Evolutionary conservation across 768 basidiomycete genomes (phyloP).

Genomic region (Rhodotorula paludigena): DNA sequence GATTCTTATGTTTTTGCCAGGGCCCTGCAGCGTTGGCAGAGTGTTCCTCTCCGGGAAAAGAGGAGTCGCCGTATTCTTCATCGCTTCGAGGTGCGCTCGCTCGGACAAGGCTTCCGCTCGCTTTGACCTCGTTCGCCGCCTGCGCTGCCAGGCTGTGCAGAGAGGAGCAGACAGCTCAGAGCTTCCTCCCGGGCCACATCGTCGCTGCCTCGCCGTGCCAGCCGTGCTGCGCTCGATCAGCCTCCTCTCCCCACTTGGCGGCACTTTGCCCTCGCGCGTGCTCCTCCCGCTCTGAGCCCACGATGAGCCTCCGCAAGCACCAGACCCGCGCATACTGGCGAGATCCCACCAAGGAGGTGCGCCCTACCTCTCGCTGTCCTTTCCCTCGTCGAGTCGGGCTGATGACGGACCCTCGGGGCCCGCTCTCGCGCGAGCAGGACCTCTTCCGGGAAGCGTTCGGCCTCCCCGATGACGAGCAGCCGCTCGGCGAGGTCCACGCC

Average conservation of each 20-base stretch:
- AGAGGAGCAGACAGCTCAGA: too few relatives aligned
- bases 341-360: constrained; percentile 20
- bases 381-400: accelerated
- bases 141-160: too few relatives aligned
- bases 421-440: constrained; percentile 3
- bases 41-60: too few relatives aligned
- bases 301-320: constrained; percentile 15
- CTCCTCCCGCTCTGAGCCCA: not conserved
- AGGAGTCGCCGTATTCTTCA: too few relatives aligned
- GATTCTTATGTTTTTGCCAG: too few relatives aligned
- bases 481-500: constrained; percentile 40
- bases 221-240: not conserved
- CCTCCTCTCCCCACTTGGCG: not conserved
- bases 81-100: too few relatives aligned
- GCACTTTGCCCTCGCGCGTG: not conserved
- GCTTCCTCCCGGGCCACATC: too few relatives aligned
- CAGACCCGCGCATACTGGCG: constrained; percentile 14
- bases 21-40: too few relatives aligned
- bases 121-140: too few relatives aligned
- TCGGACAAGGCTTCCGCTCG: too few relatives aligned
- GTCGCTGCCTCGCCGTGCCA: not conserved
- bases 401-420: too few relatives aligned
- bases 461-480: constrained; percentile 39
- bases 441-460: constrained; percentile 40
- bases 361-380: not conserved